Conservation (phyloP, 352 stramenopile genomes). For the Phytophthora ohioensis region DNA sequence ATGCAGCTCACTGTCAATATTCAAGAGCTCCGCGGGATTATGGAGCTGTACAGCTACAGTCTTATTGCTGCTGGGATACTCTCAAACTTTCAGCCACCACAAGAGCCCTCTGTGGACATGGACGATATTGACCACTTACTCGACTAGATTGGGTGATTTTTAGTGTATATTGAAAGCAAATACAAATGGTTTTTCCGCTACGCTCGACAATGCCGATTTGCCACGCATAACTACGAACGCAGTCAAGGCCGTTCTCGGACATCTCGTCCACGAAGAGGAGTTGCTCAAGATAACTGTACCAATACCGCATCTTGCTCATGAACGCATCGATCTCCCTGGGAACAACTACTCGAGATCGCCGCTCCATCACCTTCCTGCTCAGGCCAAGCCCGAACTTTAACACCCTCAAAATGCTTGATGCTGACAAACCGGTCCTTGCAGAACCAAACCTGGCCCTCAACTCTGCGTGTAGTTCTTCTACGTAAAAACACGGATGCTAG, state of each 20-base stretch:
- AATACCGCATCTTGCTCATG: constrained; percentile 14
- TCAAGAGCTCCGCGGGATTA: constrained; percentile 5
- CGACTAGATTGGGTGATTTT: not conserved
- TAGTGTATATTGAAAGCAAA: too few relatives aligned
- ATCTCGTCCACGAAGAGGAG: constrained; percentile 35
- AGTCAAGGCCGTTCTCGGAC: constrained; percentile 20
- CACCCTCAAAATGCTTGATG: constrained; percentile 3
- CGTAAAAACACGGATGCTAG: constrained; percentile 6
- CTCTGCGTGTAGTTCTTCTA: constrained; percentile 14
- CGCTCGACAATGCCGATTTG: constrained; percentile 19
- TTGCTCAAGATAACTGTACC: constrained; percentile 23
- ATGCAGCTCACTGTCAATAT: constrained; percentile 22
- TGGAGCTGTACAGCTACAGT: constrained; percentile 12
- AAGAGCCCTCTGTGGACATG: constrained; percentile 12
- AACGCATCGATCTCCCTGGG: constrained; percentile 15
- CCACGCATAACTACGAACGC: constrained; percentile 22
- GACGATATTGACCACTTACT: constrained; percentile 24
- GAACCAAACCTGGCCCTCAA: not conserved
- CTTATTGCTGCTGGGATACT: constrained; percentile 16
- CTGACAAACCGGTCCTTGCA: not conserved
- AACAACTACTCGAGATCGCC: constrained; percentile 6
- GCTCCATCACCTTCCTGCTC: constrained; percentile 24
- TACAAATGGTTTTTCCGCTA: not conserved
- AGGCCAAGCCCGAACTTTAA: constrained; percentile 23
- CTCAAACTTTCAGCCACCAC: constrained; percentile 11